Evolutionary conservation across 257 asterid species (phyloP).

Genomic region (Lantana camara): DNA sequence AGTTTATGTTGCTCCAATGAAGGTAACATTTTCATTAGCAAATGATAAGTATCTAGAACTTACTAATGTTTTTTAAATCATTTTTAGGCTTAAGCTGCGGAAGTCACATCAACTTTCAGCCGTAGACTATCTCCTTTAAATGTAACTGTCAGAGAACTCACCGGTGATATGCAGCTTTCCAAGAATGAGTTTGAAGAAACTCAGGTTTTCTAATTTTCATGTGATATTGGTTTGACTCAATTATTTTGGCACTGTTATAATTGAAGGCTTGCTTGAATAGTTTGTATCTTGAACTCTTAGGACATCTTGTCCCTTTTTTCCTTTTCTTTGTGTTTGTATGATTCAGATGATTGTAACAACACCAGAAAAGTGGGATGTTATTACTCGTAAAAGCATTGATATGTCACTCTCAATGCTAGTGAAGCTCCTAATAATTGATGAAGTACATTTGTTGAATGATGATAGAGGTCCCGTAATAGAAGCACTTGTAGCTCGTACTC

Average conservation of each 20-base stretch:
- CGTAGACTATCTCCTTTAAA: slow-evolving; percentile 84
- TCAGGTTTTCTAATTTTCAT: slow-evolving; percentile 56
- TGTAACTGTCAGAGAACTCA: slow-evolving; percentile 86
- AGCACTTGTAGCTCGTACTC: slow-evolving; percentile 99
- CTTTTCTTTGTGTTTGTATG: slow-evolving; percentile 18
- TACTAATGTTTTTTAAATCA: slow-evolving; percentile 26
- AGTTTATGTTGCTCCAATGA: slow-evolving; percentile 99
- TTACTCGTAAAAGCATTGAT: slow-evolving; percentile 98
- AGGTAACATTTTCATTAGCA: slow-evolving; percentile 49
- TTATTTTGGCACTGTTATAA: slow-evolving; percentile 17
- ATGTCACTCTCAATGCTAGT: slow-evolving; percentile 98
- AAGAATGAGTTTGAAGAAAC: slow-evolving; percentile 91
- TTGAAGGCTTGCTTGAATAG: slow-evolving; percentile 21
- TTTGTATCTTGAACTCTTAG: slow-evolving; percentile 16
- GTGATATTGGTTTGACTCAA: slow-evolving; percentile 14
- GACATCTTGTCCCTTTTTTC: slow-evolving; percentile 8
- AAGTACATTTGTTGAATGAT: slow-evolving; percentile 95
- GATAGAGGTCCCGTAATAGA: slow-evolving; percentile 98
- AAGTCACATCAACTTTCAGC: slow-evolving; percentile 94
- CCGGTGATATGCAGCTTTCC: slow-evolving; percentile 99
- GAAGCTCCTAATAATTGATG: slow-evolving; percentile 97
- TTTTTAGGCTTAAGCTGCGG: slow-evolving; percentile 94
- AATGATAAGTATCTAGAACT: slow-evolving; percentile 12
- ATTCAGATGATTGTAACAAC: slow-evolving; percentile 98
- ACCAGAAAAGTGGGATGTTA: slow-evolving; percentile 99